Evolutionary conservation across 345 rosid genomes (phyloP).

Genomic region (Brassica nigra): DNA sequence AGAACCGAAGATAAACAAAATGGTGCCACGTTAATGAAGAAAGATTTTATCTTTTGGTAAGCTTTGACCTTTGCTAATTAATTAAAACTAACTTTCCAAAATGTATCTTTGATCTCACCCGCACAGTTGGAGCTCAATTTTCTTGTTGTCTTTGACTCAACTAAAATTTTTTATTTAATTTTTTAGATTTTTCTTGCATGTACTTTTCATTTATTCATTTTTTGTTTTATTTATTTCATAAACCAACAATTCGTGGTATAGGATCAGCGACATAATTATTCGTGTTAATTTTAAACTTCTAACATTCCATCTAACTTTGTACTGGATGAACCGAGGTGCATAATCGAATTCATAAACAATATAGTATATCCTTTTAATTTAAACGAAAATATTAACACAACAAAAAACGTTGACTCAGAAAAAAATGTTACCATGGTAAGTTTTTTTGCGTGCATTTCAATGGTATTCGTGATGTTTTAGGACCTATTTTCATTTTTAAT

Average conservation of each 20-base stretch:
- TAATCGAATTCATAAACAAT: not conserved
- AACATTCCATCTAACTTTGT: not conserved
- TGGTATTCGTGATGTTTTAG: not conserved
- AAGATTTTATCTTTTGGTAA: not conserved
- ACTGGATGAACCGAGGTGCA: not conserved
- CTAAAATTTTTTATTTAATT: not conserved
- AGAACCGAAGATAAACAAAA: conserved; percentile 19
- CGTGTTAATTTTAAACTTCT: not conserved
- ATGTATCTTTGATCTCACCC: conserved; percentile 28
- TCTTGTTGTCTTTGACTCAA: not conserved
- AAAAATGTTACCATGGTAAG: not conserved
- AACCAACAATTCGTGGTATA: not conserved
- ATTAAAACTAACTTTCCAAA: conserved; percentile 9
- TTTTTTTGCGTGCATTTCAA: not conserved
- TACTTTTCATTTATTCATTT: not conserved
- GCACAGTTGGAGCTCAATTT: conserved; percentile 7
- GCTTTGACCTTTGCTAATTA: not conserved
- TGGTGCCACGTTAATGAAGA: conserved; percentile 18
- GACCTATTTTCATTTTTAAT: not conserved
- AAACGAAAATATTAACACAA: not conserved
- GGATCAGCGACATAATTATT: not conserved
- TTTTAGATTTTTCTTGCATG: not conserved
- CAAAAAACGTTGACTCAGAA: not conserved
- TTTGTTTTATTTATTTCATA: not conserved
- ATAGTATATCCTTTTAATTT: not conserved